Evolutionary conservation across 2,329 filamentous ascomycete genomes (phyloP), one percentile per base, ranked within the genome.

Genomic region (Diaporthe vaccinii): DNA sequence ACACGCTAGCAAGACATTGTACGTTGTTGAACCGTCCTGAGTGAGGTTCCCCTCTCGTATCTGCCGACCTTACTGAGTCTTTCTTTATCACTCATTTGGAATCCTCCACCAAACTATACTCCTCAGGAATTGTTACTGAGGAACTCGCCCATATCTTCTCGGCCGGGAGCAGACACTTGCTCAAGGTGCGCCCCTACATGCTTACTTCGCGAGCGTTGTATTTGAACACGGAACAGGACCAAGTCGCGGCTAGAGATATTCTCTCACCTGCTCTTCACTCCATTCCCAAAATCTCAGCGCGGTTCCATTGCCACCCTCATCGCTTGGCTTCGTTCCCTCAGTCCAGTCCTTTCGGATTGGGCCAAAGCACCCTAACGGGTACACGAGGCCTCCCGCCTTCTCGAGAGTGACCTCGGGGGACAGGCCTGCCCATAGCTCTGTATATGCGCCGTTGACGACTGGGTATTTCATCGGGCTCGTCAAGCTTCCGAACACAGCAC

Each of bases 221-320:
- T 25, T 17, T 15, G 14, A 55, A 31, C 0, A 39, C 10, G 2
- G 36, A 12, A 5, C 14, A 1, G 1, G 5, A 17, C 53, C 7
- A 8, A 31, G 53, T 31, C 53, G 14, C 25, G 25, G 3, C 51
- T 39, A n/a, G 57, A 59, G 31, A 59, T 39, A 59, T 10, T 59
- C 14, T 39, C 81, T 80, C n/a, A 85, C 78, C 49, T 87, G 84
- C n/a, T 82, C 81, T 72, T 86, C 82, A 1, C 80, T 82, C 85
- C 85, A 87, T 4, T 83, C 78, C 84, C 84, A 87, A 68, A 86
- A 86, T 51, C 81, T 80, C 70, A 81, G 77, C 1, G 80, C 82
- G 31, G 78, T 79, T 1, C 84, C 84, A 3, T 79, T 83, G 4
- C 85, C 85, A 2, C 85, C 84, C 55, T 86, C 84, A 1, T 79